Percentiles rank a stretch among this genome's conserved stretches.
Conservation (phyloP, 2,329 filamentous ascomycete species). For the Cyphellophora attinorum region DNA sequence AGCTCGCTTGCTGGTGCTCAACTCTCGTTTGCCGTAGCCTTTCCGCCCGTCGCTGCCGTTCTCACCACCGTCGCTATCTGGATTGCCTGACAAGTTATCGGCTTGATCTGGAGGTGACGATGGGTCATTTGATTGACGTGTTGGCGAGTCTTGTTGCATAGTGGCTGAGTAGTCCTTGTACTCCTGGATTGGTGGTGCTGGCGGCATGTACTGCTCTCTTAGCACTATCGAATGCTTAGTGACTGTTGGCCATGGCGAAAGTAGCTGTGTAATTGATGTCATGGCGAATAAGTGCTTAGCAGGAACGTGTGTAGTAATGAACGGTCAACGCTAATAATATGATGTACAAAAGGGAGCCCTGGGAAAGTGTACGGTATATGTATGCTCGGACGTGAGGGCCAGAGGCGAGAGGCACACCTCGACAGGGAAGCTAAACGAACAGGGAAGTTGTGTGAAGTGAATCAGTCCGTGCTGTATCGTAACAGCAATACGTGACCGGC, state of each 20-base stretch:
- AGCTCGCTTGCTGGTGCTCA: slow-evolving; percentile 91
- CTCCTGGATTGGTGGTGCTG: slow-evolving; percentile 4
- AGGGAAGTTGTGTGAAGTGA: no score
- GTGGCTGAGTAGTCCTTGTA: no score
- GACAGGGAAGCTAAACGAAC: no score
- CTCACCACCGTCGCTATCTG: slow-evolving; percentile 36
- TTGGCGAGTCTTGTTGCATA: not conserved
- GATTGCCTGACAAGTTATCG: slow-evolving; percentile 18
- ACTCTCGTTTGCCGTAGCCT: slow-evolving; percentile 66
- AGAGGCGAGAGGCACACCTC: no score
- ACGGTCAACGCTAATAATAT: no score
- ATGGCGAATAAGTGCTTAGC: no score
- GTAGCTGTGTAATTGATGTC: slow-evolving; percentile 20
- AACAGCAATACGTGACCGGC: no score
- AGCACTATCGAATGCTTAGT: slow-evolving; percentile 20
- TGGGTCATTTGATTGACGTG: slow-evolving; percentile 1
- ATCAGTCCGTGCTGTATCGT: no score
- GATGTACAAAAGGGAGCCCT: no score
- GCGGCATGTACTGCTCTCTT: slow-evolving; percentile 17
- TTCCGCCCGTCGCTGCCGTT: slow-evolving; percentile 52
- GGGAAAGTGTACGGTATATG: no score
- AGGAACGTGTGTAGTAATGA: no score
- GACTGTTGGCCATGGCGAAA: slow-evolving; percentile 18
- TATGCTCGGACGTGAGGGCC: no score
- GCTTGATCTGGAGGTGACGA: slow-evolving; percentile 11